Conservation (phyloP, 2,329 filamentous ascomycete genomes). For the Diaporthe capsici region DNA sequence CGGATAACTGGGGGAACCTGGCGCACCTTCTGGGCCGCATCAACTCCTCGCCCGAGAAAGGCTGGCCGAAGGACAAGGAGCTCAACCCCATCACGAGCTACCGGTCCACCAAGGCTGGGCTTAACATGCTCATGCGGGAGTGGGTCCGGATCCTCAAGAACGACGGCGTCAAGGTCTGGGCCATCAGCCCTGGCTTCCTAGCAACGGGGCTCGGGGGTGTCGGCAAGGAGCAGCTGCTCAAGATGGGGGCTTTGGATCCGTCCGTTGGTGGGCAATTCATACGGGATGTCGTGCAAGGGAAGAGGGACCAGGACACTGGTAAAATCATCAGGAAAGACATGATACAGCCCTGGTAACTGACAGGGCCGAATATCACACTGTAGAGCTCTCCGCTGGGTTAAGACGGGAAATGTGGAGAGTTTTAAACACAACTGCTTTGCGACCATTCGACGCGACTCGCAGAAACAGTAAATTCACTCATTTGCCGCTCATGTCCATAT, state of each 20-base stretch:
- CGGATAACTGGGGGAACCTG: slow-evolving; percentile 48
- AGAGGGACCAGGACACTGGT: slow-evolving; percentile 36
- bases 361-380: neutral
- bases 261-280: slow-evolving; percentile 56
- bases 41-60: slow-evolving; percentile 46
- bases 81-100: slow-evolving; percentile 50
- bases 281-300: slow-evolving; percentile 48
- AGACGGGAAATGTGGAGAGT: no score
- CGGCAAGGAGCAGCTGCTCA: slow-evolving; percentile 51
- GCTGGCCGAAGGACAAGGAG: slow-evolving; percentile 61
- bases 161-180: slow-evolving; percentile 60
- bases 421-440: neutral
- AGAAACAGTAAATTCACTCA: neutral
- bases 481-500: neutral
- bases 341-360: slow-evolving; percentile 30
- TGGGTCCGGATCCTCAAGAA: slow-evolving; percentile 57
- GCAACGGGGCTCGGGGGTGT: slow-evolving; percentile 34
- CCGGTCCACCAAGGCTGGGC: slow-evolving; percentile 57
- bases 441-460: neutral
- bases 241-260: slow-evolving; percentile 53
- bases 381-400: no score
- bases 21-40: slow-evolving; percentile 30
- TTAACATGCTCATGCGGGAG: slow-evolving; percentile 65
- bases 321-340: slow-evolving; percentile 30
- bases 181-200: slow-evolving; percentile 36